Evolutionary conservation across 2,329 filamentous ascomycete genomes (phyloP), one percentile per base, ranked within the genome.

Genomic region (Colletotrichum sp.): DNA sequence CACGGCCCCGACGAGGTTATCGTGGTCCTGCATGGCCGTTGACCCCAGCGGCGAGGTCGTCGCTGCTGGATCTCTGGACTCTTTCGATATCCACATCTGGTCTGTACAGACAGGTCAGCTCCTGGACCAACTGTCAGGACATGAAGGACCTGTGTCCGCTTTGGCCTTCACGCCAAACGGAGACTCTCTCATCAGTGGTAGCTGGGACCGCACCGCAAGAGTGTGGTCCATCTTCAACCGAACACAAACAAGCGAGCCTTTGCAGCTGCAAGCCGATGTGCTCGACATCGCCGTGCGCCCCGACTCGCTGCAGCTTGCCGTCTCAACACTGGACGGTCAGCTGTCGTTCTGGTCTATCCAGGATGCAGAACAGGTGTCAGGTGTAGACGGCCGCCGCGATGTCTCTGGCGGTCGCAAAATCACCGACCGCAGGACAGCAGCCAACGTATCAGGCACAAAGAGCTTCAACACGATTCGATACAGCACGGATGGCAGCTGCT

Each of bases 31-130:
- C 74, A 90, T 99, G 83, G 96, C 97, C 2, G 96, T 98, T n/a
- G 97, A 99, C 79, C 96, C 97, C 0, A 98, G 96, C 78, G 97
- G 97, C 69, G 97, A 99, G 84, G 95, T 99, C 10, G 94, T 99
- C 5, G 98, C 96, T 75, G 97, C 97, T 12, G 97, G 96, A 4
- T 98, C 96, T 2, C 89, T 98, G 18, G 97, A 99, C 83, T 98
- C 96, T 6, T 98, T 98, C 79, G 96, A 98, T 81, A 95, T 99
- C 67, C 96, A 99, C 85, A 94, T 99, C 77, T 99, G 97, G 97
- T 98, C 95, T 7, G 97, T 99, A 6, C 97, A 99, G 83, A 99
- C 96, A 1, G 97, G 97, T 4, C 97, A 99, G 84, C 89, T 99
- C 22, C 91, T 99, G 8, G 97, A 99, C 83, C 94, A 94, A 78